Conservation (phyloP, 1,284 basidiomycete genomes). For the Cryptococcus amylolentus region DNA sequence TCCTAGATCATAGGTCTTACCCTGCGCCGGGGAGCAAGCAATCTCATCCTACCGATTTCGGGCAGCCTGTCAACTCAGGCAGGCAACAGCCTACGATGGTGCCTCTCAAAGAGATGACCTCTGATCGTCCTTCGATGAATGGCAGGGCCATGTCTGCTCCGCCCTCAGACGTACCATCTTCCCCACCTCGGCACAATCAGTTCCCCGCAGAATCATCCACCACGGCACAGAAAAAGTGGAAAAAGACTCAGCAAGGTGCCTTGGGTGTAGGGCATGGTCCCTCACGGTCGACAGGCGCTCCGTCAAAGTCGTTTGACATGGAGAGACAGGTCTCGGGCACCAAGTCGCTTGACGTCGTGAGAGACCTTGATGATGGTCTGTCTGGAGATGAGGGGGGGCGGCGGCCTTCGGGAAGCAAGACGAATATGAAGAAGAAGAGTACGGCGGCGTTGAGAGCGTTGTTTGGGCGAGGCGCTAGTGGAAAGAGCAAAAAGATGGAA, state of each 20-base stretch:
- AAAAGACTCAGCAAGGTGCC: slow-evolving; percentile 25
- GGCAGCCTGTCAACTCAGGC: not conserved
- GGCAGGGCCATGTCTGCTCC: not conserved
- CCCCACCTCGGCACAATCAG: not conserved
- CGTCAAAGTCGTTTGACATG: not conserved
- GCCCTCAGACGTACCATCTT: not conserved
- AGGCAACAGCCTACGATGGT: not conserved
- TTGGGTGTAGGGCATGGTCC: slow-evolving; percentile 16
- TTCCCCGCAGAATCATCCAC: slow-evolving; percentile 5
- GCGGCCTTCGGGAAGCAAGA: slow-evolving; percentile 22
- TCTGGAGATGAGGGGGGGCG: slow-evolving; percentile 11
- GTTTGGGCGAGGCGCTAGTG: slow-evolving; percentile 46
- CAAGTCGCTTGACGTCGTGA: not conserved
- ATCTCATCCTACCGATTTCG: not conserved
- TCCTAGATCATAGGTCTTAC: not conserved
- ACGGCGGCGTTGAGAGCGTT: slow-evolving; percentile 45
- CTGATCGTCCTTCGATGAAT: not conserved
- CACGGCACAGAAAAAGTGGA: slow-evolving; percentile 27
- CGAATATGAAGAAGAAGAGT: slow-evolving; percentile 39
- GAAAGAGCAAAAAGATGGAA: slow-evolving; percentile 52
- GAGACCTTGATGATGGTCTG: not conserved
- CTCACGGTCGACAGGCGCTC: slow-evolving; percentile 7
- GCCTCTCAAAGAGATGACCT: not conserved
- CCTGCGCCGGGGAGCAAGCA: not conserved
- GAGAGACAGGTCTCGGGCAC: not conserved